phyloP scores from a whole-genome alignment of 1,139 yeast species.

The Pichia sp. region DNA sequence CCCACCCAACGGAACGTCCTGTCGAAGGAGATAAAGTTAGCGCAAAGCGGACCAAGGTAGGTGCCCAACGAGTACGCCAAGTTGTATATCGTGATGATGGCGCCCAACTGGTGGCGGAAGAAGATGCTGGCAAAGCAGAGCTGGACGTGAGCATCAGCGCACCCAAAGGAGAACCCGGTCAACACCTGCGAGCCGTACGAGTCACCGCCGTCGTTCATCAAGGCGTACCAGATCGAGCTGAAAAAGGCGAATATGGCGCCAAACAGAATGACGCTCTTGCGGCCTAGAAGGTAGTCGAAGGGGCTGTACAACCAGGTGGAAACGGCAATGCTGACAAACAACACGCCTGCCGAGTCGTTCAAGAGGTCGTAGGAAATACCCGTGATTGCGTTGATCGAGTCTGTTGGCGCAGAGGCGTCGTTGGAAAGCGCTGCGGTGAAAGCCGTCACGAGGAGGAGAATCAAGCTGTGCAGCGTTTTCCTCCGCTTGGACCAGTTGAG shows the following conservation, averaged over 20 bases:
- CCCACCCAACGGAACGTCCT: conserved; percentile 39
- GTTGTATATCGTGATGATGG: conserved; percentile 39
- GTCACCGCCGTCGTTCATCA: conserved; percentile 31
- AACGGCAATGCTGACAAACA: conserved; percentile 35
- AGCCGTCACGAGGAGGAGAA: conserved; percentile 31
- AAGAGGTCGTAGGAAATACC: conserved; percentile 36
- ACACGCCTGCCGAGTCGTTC: conserved; percentile 40
- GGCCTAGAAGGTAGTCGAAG: conserved; percentile 35
- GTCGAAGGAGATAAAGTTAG: conserved; percentile 32
- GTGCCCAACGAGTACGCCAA: conserved; percentile 39
- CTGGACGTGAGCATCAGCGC: conserved; percentile 40
- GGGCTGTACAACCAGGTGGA: conserved; percentile 38
- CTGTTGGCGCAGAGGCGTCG: conserved; percentile 39
- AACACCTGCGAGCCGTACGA: conserved; percentile 39
- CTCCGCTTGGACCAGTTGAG: conserved; percentile 39
- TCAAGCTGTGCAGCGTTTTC: conserved; percentile 23
- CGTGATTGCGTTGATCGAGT: conserved; percentile 34
- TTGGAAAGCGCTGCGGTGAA: conserved; percentile 38
- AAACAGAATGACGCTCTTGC: conserved; percentile 34
- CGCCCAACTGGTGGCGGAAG: conserved; percentile 39
- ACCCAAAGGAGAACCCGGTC: conserved; percentile 36
- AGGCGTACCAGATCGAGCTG: conserved; percentile 39
- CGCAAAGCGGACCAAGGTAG: conserved; percentile 38
- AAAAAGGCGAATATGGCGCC: conserved; percentile 33
- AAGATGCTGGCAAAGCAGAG: conserved; percentile 35